Percentiles rank a stretch among this genome's conserved stretches.
Evolutionary conservation across 768 basidiomycete species (phyloP).

Genomic region (Fistulinella prunicolor): DNA sequence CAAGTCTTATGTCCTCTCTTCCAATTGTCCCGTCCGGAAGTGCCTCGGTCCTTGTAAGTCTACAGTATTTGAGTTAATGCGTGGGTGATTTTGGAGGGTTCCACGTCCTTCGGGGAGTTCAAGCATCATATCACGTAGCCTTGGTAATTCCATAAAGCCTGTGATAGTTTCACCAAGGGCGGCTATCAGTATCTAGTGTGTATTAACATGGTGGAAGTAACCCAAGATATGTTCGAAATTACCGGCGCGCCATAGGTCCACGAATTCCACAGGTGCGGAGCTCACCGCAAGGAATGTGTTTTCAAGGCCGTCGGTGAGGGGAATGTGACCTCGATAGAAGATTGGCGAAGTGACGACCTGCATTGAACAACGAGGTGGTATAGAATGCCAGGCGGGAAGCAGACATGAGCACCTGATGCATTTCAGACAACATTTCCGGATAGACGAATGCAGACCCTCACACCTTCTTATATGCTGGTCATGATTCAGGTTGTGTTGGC

Average conservation of each 20-base stretch:
- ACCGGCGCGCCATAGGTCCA: too few species aligned
- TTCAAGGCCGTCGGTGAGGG: conserved; percentile 67
- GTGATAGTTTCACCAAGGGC: conserved; percentile 92
- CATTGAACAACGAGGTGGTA: too few species aligned
- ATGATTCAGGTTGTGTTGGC: too few species aligned
- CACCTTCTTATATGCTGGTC: too few species aligned
- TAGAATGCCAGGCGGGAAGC: conserved; percentile 13
- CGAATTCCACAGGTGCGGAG: too few species aligned
- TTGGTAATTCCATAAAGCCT: conserved; percentile 69
- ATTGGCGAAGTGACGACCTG: too few species aligned
- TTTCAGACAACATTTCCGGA: background rate
- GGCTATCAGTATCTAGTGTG: conserved; percentile 81
- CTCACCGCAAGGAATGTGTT: too few species aligned
- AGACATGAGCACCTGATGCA: background rate
- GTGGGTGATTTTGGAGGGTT: too few species aligned
- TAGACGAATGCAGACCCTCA: background rate
- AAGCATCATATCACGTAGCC: conserved; percentile 73
- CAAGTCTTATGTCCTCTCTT: conserved; percentile 82
- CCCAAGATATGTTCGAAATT: too few species aligned
- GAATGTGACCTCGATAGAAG: too few species aligned
- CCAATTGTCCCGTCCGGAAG: conserved; percentile 84
- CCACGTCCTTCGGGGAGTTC: too few species aligned
- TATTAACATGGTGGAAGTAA: background rate
- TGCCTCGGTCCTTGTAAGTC: conserved; percentile 54
- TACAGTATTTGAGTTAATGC: conserved; percentile 77